Conservation (phyloP, 169 alveolate genomes). For the Perkinsus chesapeaki region DNA sequence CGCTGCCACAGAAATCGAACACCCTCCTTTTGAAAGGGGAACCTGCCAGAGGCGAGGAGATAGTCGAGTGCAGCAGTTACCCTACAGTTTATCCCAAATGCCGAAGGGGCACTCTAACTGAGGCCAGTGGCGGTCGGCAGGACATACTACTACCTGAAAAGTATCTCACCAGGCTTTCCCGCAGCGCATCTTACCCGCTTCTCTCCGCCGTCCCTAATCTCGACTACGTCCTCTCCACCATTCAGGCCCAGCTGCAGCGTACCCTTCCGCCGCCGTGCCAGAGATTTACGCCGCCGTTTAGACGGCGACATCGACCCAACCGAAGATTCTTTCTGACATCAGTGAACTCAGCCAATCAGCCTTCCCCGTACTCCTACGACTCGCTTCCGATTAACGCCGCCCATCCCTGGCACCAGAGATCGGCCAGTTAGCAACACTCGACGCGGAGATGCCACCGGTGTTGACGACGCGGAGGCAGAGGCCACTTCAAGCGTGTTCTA, state of each 20-base stretch:
- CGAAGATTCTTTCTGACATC: not conserved
- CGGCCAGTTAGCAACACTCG: not conserved
- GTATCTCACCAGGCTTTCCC: no score
- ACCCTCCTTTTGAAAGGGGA: conserved; percentile 34
- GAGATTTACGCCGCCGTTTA: not conserved
- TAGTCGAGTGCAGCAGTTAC: not conserved
- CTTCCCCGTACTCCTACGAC: not conserved
- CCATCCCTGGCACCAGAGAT: not conserved
- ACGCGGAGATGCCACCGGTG: not conserved
- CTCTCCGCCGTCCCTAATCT: not conserved
- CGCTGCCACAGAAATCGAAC: conserved; percentile 33
- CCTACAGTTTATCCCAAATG: not conserved
- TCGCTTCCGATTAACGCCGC: not conserved
- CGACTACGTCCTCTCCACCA: not conserved
- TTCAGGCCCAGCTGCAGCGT: not conserved
- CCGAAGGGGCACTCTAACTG: not conserved
- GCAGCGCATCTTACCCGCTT: not conserved
- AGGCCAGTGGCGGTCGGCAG: not conserved
- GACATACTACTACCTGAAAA: not conserved
- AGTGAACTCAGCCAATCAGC: not conserved
- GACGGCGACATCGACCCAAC: not conserved
- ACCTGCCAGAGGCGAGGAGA: not conserved
- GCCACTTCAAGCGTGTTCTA: not conserved
- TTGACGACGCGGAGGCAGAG: not conserved
- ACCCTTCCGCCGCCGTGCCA: not conserved